phyloP scores from a whole-genome alignment of 805 yeast genomes.

The Ogataea ganodermae region DNA sequence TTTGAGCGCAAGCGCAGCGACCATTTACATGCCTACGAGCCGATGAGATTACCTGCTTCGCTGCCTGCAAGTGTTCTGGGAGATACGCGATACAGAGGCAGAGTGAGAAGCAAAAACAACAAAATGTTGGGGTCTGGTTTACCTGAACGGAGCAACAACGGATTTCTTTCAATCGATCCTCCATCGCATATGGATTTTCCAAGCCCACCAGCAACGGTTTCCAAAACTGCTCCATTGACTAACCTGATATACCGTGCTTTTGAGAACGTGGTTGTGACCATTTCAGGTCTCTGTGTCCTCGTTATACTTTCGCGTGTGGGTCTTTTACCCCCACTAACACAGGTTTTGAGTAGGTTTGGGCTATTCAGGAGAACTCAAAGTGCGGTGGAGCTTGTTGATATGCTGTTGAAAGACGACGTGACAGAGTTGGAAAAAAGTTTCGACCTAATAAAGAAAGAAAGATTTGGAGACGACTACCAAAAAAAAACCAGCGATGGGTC shows the following conservation, averaged over 20 bases:
- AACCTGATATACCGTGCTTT: conserved; percentile 33
- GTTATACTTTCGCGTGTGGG: conserved; percentile 41
- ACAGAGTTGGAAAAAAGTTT: conserved; percentile 29
- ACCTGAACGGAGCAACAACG: conserved; percentile 16
- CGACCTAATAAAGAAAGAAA: conserved; percentile 27
- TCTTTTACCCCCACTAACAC: conserved; percentile 37
- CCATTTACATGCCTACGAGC: conserved; percentile 23
- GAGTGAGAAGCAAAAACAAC: conserved; percentile 1
- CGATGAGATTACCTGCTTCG: conserved; percentile 26
- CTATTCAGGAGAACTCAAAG: conserved; percentile 35
- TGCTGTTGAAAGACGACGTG: conserved; percentile 31
- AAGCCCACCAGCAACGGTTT: conserved; percentile 19
- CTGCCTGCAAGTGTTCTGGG: conserved; percentile 26
- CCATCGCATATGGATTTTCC: conserved; percentile 15
- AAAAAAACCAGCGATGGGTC: conserved; percentile 13
- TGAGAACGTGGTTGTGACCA: conserved; percentile 53
- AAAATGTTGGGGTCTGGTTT: conserved; percentile 10
- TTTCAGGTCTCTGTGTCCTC: conserved; percentile 39
- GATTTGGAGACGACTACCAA: conserved; percentile 18
- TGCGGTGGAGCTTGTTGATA: conserved; percentile 38
- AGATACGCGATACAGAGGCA: conserved; percentile 15
- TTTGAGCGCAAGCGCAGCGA: conserved; percentile 4
- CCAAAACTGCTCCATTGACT: conserved; percentile 24
- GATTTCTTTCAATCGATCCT: conserved; percentile 22
- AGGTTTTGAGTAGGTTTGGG: conserved; percentile 34